A percentile compares a stretch with the other conserved stretches of the same genome.
Conservation (phyloP, 257 asterid genomes). For the Solanum sparsipilum region DNA sequence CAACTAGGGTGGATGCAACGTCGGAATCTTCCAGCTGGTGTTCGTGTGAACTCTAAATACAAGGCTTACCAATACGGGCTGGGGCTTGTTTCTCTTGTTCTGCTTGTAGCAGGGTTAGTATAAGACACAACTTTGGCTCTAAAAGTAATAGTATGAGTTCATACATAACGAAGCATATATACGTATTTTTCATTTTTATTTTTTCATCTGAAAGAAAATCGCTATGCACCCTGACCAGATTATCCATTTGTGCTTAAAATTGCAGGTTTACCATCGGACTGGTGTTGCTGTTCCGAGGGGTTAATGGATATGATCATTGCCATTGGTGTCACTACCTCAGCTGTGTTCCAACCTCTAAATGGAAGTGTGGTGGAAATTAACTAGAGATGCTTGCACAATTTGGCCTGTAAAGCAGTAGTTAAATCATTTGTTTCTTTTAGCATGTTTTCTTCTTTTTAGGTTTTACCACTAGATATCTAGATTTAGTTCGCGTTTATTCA, state of each 20-base stretch:
- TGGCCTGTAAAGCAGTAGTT: background rate
- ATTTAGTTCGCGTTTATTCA: background rate
- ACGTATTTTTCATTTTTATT: background rate
- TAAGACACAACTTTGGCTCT: background rate
- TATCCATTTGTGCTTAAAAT: background rate
- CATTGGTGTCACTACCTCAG: slow-evolving; percentile 73
- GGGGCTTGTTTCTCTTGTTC: slow-evolving; percentile 40
- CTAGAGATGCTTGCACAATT: background rate
- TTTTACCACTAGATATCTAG: background rate
- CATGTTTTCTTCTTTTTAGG: background rate
- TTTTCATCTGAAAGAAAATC: background rate
- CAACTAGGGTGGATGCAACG: slow-evolving; percentile 85
- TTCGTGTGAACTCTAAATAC: slow-evolving; percentile 48
- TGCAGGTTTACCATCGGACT: slow-evolving; percentile 60
- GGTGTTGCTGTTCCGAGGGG: slow-evolving; percentile 71
- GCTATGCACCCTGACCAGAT: background rate
- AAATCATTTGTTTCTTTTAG: background rate
- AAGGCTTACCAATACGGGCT: slow-evolving; percentile 61
- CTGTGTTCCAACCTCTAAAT: slow-evolving; percentile 68
- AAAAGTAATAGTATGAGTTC: background rate
- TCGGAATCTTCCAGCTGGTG: slow-evolving; percentile 36
- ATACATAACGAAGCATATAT: background rate
- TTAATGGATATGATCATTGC: slow-evolving; percentile 54
- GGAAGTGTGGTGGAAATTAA: slow-evolving; percentile 45
- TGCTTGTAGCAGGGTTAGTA: slow-evolving; percentile 62